phyloP scores from a whole-genome alignment of 371 early-diverging fungal species.

The Rhizopus stolonifer region DNA sequence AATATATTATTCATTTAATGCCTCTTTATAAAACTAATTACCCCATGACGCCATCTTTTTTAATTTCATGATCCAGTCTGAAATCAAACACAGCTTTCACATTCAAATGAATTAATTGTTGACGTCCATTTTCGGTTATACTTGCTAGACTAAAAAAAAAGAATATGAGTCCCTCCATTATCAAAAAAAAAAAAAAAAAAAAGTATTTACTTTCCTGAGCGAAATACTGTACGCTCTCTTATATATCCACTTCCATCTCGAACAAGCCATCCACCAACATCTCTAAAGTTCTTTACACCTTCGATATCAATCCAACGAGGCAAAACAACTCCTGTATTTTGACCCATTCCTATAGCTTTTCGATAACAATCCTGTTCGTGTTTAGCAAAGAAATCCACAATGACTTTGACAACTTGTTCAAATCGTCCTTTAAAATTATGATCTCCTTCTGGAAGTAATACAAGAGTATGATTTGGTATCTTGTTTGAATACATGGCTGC shows the following conservation, averaged over 20 bases:
- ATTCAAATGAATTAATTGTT: conserved; percentile 44
- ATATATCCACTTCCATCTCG: conserved; percentile 48
- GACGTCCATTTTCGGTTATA: conserved; percentile 45
- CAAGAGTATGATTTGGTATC: conserved; percentile 52
- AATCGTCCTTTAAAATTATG: conserved; percentile 55
- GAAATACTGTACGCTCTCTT: conserved; percentile 43
- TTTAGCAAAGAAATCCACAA: conserved; percentile 39
- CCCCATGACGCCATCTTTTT: conserved; percentile 49
- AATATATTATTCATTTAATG: background rate
- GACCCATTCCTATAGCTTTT: conserved; percentile 36
- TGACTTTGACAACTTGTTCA: conserved; percentile 40
- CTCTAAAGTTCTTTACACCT: conserved; percentile 66
- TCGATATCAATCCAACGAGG: conserved; percentile 55
- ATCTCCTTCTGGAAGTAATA: conserved; percentile 54
- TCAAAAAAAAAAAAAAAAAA: background rate
- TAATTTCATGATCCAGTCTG: conserved; percentile 54
- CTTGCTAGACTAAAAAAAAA: conserved; percentile 22
- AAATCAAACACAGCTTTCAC: conserved; percentile 59
- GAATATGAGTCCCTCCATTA: background rate
- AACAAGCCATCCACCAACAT: conserved; percentile 57
- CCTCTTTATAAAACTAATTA: too few relatives aligned
- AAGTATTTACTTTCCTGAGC: conserved; percentile 23
- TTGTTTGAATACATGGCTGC: conserved; percentile 53
- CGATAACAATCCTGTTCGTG: conserved; percentile 39
- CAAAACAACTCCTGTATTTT: conserved; percentile 21